A percentile compares a stretch with the other conserved stretches of the same genome.
Evolutionary conservation across 768 basidiomycete genomes (phyloP).

Genomic region (Cystobasidium tubakii): DNA sequence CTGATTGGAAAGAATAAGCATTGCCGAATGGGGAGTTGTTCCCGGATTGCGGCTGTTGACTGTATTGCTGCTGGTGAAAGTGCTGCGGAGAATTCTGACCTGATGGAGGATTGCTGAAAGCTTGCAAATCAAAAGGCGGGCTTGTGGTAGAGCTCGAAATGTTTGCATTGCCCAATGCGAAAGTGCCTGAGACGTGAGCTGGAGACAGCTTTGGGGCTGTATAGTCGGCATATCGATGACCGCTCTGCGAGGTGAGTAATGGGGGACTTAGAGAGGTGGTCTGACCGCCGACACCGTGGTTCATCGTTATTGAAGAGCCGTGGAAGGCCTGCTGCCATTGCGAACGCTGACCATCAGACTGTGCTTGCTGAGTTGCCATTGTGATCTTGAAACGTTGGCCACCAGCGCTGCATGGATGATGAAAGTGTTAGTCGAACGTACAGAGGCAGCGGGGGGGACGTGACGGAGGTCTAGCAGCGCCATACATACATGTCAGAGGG

Average conservation of each 20-base stretch:
- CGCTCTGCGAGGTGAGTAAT: constrained; percentile 10
- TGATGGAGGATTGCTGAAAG: constrained; percentile 7
- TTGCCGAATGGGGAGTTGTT: neutral
- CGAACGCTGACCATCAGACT: neutral
- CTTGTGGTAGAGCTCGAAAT: neutral
- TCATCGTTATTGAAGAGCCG: neutral
- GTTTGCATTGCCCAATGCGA: neutral
- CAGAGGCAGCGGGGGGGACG: neutral
- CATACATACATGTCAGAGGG: neutral
- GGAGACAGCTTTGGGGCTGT: neutral
- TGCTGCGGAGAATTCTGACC: neutral
- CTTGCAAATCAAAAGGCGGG: neutral
- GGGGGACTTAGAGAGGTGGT: neutral
- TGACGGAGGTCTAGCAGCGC: neutral
- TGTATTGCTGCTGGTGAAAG: neutral
- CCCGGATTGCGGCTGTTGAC: neutral
- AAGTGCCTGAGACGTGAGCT: neutral
- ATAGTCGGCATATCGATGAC: constrained; percentile 18
- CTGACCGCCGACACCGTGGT: neutral
- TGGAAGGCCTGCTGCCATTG: constrained; percentile 8
- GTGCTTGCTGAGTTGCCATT: constrained; percentile 3
- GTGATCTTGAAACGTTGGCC: neutral
- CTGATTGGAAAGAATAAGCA: neutral
- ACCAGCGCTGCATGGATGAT: neutral
- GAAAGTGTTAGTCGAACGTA: neutral